Evolutionary conservation across 176 grass and related monocot species (phyloP).

Genomic region (Juncus inflexus): DNA sequence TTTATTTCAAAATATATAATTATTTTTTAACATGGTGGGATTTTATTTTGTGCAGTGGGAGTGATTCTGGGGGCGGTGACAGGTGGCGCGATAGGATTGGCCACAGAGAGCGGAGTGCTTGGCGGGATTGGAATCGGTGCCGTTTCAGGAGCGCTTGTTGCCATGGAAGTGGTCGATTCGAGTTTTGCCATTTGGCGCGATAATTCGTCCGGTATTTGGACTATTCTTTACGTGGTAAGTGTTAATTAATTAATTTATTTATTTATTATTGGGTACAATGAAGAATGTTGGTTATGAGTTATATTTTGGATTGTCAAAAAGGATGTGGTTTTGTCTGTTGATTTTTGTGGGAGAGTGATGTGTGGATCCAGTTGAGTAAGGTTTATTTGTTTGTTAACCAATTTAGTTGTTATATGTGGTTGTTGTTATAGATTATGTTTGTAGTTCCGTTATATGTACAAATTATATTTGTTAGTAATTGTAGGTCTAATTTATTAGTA

Average conservation of each 20-base stretch:
- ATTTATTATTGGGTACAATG: background rate
- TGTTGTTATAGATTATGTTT: too few species aligned
- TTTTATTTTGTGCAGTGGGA: constrained; percentile 41
- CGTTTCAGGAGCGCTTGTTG: constrained; percentile 75
- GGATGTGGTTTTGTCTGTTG: too few species aligned
- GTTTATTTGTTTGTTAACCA: too few species aligned
- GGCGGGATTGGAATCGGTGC: constrained; percentile 79
- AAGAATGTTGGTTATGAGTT: background rate
- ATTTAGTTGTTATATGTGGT: too few species aligned
- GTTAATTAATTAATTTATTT: background rate
- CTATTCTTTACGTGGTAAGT: constrained; percentile 70
- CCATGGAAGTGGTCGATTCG: constrained; percentile 86
- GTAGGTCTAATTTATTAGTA: too few species aligned
- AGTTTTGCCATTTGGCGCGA: constrained; percentile 66
- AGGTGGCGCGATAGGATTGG: constrained; percentile 71
- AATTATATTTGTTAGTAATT: too few species aligned
- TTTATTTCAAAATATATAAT: background rate
- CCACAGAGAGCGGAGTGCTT: constrained; percentile 84
- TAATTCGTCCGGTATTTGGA: constrained; percentile 67
- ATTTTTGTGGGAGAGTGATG: too few species aligned
- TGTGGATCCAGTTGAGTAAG: too few species aligned
- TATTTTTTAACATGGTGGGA: background rate
- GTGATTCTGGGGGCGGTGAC: constrained; percentile 75
- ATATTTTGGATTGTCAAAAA: background rate
- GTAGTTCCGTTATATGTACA: too few species aligned